phyloP scores from a whole-genome alignment of 2,329 filamentous ascomycete genomes.

The Cercospora zeae-maydis region DNA sequence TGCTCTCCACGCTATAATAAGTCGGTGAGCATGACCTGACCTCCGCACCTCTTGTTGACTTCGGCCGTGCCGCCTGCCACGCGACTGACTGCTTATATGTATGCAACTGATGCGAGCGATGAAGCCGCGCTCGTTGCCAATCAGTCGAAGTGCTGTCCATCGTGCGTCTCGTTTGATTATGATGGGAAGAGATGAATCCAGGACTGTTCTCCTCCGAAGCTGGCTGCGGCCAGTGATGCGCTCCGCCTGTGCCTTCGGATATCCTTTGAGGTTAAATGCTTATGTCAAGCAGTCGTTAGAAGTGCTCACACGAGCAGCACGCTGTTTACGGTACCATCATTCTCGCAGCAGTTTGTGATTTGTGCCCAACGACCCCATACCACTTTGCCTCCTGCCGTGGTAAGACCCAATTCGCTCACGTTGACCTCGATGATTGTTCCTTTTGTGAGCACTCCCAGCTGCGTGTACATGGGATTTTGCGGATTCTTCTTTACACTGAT shows the following conservation, averaged over 20 bases:
- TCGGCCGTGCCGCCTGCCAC: not conserved
- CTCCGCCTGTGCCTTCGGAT: too few species aligned
- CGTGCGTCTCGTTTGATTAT: not conserved
- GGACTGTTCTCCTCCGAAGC: not conserved
- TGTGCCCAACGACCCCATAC: slow-evolving; percentile 87
- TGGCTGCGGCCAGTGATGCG: not conserved
- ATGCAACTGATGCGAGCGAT: not conserved
- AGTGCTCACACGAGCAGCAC: slow-evolving; percentile 1
- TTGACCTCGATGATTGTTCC: slow-evolving; percentile 88
- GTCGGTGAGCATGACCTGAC: too few species aligned
- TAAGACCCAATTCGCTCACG: slow-evolving; percentile 83
- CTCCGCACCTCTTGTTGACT: not conserved
- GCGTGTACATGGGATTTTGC: slow-evolving; percentile 85
- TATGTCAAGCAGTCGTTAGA: not conserved
- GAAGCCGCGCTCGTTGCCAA: not conserved
- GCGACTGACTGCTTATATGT: not conserved
- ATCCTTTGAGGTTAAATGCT: not conserved
- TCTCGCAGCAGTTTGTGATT: slow-evolving; percentile 59
- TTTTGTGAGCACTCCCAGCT: slow-evolving; percentile 84
- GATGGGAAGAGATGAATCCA: not conserved
- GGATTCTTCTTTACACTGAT: slow-evolving; percentile 76
- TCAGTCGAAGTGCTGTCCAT: slow-evolving; percentile 8
- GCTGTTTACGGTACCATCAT: slow-evolving; percentile 56
- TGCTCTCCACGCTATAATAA: too few species aligned
- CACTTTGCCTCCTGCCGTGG: slow-evolving; percentile 87